phyloP scores from a whole-genome alignment of 352 stramenopile genomes.

The Peronospora farinosa region DNA sequence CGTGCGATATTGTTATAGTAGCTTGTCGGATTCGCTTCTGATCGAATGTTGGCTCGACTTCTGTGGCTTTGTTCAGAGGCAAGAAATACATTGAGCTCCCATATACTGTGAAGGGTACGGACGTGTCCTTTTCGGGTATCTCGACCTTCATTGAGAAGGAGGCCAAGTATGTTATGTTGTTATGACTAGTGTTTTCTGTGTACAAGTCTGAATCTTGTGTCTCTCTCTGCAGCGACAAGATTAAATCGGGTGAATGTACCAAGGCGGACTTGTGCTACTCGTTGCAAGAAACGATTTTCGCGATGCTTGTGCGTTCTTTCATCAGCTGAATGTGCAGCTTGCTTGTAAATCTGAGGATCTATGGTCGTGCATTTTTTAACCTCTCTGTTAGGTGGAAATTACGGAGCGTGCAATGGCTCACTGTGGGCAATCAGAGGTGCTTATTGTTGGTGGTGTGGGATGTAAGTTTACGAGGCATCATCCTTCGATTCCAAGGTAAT shows the following conservation, averaged over 20 bases:
- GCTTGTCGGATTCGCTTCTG: too few species aligned
- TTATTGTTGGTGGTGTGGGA: conserved; percentile 98
- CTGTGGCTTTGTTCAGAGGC: conserved; percentile 33
- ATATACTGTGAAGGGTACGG: conserved; percentile 99
- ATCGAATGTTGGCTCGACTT: not conserved
- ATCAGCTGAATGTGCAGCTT: not conserved
- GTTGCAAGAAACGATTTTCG: conserved; percentile 99
- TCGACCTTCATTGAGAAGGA: conserved; percentile 95
- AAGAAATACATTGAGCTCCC: conserved; percentile 94
- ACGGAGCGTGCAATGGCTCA: conserved; percentile 99
- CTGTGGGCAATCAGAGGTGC: conserved; percentile 91
- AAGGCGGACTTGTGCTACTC: conserved; percentile 97
- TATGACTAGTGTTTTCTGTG: not conserved
- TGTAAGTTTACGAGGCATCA: conserved; percentile 71
- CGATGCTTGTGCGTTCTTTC: conserved; percentile 89
- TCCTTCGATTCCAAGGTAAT: not conserved
- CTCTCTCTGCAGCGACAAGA: conserved; percentile 50
- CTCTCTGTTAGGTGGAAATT: conserved; percentile 89
- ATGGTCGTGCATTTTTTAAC: not conserved
- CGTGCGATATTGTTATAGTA: too few species aligned
- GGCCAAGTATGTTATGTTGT: conserved; percentile 48
- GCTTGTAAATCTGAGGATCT: not conserved
- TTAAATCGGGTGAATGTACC: conserved; percentile 85
- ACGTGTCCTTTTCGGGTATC: conserved; percentile 98
- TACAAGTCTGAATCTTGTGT: not conserved